These are phyloP conservation scores for Heimioporus sp. DNA, from an alignment of 768 basidiomycete species.

Conservation along the genomic window DNA sequence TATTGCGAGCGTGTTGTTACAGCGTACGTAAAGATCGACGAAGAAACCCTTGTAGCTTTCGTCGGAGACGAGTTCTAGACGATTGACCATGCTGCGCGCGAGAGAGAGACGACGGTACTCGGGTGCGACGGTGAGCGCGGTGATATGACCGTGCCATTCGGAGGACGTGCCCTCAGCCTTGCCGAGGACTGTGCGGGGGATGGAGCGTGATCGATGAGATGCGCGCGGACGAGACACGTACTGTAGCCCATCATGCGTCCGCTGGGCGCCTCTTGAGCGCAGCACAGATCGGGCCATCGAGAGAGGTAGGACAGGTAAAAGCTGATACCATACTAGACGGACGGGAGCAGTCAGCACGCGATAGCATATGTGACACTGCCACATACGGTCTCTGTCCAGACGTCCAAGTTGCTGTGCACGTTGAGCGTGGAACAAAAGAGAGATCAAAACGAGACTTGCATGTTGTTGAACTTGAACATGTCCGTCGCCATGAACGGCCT, in stretches of 20 bases:
- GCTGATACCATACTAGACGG: constrained; percentile 70
- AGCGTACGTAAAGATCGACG: constrained; percentile 94
- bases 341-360: constrained; percentile 1
- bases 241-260: constrained; percentile 93
- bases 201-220: constrained; percentile 7
- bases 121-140: constrained; percentile 92
- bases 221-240: constrained; percentile 36
- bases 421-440: constrained; percentile 2
- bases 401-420: constrained; percentile 74
- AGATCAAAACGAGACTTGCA: constrained; percentile 45
- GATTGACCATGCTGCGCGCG: constrained; percentile 80
- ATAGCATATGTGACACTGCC: background rate
- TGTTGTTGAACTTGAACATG: constrained; percentile 90
- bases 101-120: constrained; percentile 87
- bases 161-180: constrained; percentile 78
- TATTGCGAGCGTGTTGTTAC: constrained; percentile 81
- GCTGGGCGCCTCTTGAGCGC: constrained; percentile 74
- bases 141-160: constrained; percentile 95
- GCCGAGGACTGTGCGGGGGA: constrained; percentile 66
- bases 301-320: constrained; percentile 90
- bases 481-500: constrained; percentile 87
- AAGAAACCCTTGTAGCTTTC: constrained; percentile 81
- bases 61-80: constrained; percentile 85
- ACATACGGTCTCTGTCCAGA: constrained; percentile 96
- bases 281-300: constrained; percentile 91